These are phyloP conservation scores for Ogataea dorogensis DNA, from an alignment of 805 yeast genomes.

Conservation along the genomic window DNA sequence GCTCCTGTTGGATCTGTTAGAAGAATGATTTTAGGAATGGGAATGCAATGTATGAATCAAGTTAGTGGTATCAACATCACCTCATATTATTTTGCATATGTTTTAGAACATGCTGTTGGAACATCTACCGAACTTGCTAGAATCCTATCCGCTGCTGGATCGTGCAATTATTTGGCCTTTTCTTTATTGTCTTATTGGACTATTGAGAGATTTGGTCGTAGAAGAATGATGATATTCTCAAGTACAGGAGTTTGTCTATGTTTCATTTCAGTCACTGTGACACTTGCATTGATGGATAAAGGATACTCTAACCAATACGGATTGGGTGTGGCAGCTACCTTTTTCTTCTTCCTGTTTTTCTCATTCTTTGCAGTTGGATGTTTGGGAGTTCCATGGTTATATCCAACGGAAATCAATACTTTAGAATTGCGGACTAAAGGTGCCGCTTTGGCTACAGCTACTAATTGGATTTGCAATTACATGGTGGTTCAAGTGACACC, in stretches of 20 bases:
- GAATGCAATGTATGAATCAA: conserved; percentile 37
- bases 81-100: conserved; percentile 16
- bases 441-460: conserved; percentile 22
- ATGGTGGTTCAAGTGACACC: conserved; percentile 17
- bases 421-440: conserved; percentile 29
- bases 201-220: conserved; percentile 42
- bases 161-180: conserved; percentile 21
- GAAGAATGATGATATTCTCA: conserved; percentile 38
- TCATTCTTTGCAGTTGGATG: conserved; percentile 34
- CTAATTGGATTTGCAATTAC: conserved; percentile 31
- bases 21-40: conserved; percentile 30
- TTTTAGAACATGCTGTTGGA: conserved; percentile 33
- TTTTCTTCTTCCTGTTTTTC: conserved; percentile 38
- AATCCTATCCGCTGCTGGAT: conserved; percentile 35
- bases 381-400: conserved; percentile 27
- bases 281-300: conserved; percentile 26
- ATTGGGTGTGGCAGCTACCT: conserved; percentile 35
- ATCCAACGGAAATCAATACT: conserved; percentile 28
- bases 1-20: conserved; percentile 26
- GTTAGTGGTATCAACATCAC: conserved; percentile 40
- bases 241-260: conserved; percentile 41
- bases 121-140: conserved; percentile 35
- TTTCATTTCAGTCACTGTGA: conserved; percentile 38
- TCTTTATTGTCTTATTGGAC: conserved; percentile 28
- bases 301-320: conserved; percentile 24